Conservation (phyloP, 2,329 filamentous ascomycete species). For the Phialophora chinensis region DNA sequence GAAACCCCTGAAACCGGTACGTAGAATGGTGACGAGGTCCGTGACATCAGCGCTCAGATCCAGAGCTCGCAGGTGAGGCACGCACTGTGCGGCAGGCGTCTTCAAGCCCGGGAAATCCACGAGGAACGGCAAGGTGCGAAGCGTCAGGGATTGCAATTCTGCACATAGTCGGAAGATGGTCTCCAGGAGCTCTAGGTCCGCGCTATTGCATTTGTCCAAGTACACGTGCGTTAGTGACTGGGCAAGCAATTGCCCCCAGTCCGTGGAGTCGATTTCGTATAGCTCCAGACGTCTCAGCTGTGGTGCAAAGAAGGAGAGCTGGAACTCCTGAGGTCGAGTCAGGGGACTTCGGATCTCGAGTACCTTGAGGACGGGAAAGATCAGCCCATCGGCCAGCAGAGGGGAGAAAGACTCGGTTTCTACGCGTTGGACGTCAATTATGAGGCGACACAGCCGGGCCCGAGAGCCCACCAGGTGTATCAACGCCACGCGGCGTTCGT, state of each 20-base stretch:
- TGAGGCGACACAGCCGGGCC: not conserved
- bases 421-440: not conserved
- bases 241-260: not conserved
- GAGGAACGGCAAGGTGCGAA: not conserved
- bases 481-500: not conserved
- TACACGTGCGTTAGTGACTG: not conserved
- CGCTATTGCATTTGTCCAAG: not conserved
- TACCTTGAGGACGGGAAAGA: not conserved
- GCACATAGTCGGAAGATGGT: slow-evolving; percentile 1
- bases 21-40: slow-evolving; percentile 4
- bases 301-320: not conserved
- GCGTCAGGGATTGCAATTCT: not conserved
- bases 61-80: not conserved
- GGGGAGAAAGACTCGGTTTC: not conserved
- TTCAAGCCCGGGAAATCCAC: not conserved
- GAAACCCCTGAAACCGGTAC: slow-evolving; percentile 1
- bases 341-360: not conserved
- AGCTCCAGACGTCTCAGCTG: not conserved
- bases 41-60: not conserved
- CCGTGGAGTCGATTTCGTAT: not conserved
- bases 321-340: not conserved
- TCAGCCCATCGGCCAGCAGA: not conserved
- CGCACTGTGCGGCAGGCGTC: not conserved
- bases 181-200: not conserved
- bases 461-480: not conserved